Base-by-base conservation (phyloP, 192 early-diverging fungal genomes). In the Dissophora globulifera region DNA sequence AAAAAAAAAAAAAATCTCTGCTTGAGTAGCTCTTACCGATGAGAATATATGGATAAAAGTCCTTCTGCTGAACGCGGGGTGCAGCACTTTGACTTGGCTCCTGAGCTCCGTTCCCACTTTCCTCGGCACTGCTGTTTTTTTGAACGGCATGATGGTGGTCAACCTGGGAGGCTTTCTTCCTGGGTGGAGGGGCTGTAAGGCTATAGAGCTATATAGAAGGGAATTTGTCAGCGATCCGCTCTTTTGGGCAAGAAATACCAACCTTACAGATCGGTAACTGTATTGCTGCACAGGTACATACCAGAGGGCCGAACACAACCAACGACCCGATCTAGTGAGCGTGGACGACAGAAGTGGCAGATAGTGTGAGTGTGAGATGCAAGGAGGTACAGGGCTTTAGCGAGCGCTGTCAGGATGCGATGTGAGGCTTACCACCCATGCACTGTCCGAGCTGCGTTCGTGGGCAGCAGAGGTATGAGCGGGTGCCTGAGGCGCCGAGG, bases 231-330 rank as follows among this genome's bases (percentile, higher is more conserved):
- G n/a, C n/a, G n/a, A n/a, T n/a, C n/a, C n/a, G n/a, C n/a, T n/a
- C n/a, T n/a, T n/a, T n/a, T n/a, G n/a, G n/a, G n/a, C n/a, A n/a
- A n/a, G n/a, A n/a, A n/a, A n/a, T n/a, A n/a, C n/a, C n/a, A n/a
- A n/a, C n/a, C n/a, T n/a, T n/a, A n/a, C n/a, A n/a, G n/a, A n/a
- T n/a, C n/a, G n/a, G n/a, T n/a, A n/a, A n/a, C n/a, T n/a, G n/a
- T n/a, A n/a, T n/a, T n/a, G n/a, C n/a, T n/a, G n/a, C 20, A 47
- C 7, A 17, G 27, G 25, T 23, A 33, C 55, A 50, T 76, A 76
- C 72, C 72, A 84, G 42, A 22, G 83, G 83, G 5, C 81, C 81
- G 67, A 85, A 85, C 26, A 85, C 41, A 16, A 83, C 20, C 40
- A 85, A 57, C 10, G 84, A 85, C n/a, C 84, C 84, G 47, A 85